Base-by-base conservation (phyloP, 805 yeast species). In the Wickerhamiella sorbophila region DNA sequence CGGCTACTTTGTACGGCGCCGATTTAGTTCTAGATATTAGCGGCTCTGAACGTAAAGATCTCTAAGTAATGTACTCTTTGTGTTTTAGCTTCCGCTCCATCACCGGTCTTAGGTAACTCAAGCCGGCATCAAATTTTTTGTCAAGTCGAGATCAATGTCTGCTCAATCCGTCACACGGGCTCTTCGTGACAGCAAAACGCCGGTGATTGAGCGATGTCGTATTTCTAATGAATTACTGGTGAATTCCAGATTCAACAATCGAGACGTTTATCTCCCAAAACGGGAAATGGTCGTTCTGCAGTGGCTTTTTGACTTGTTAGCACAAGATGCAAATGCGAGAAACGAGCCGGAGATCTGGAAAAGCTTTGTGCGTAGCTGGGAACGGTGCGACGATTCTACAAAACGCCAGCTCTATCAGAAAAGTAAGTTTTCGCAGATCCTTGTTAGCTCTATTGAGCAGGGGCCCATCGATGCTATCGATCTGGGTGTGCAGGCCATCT, bases 281-380 rank as follows among this genome's bases (percentile, higher is more conserved):
- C 52, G 50, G 32, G 49, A 57, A 8, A 43, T 47, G 2, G 59
- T 61, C n/a, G 36, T 63, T 3, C 42, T 60, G 17, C 65, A 63
- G 22, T 62, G 65, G 65, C 40, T 52, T 35, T 49, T 62, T 37
- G 61, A 59, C 33, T 52, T 48, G 41, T 39, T 58, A 6, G 44
- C 49, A 4, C 34, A 40, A 15, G 56, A 48, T 18, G 19, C 44
- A 10, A 22, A 35, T 5, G 55, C 52, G 1, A 40, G 50, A 8
- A 12, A 20, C 10, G 27, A 39, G 15, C 24, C 39, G 3, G 33
- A 34, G n/a, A n/a, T 48, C 2, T 57, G 59, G 60, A n/a, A 31
- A 8, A 22, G 47, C 1, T 24, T 49, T 12, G 16, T 20, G 4
- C 8, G 19, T 1, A 18, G 46, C 3, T 52, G 54, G 54, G 19